Base-by-base conservation (phyloP, 1,284 basidiomycete species). In the Agaricales sp. region DNA sequence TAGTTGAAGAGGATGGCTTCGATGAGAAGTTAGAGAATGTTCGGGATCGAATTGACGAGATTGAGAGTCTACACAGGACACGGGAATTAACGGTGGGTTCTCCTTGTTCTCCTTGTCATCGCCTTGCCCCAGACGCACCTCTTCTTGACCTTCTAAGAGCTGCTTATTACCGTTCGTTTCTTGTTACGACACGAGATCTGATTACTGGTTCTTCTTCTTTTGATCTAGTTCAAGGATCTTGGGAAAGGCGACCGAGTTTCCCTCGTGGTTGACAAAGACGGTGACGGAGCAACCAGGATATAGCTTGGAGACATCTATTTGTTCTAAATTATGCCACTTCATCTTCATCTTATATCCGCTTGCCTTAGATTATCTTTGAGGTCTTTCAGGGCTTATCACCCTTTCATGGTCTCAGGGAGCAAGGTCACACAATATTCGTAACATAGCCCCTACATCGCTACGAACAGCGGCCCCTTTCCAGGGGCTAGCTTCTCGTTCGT, bases 21-120 rank as follows among this genome's bases (percentile, higher is more conserved):
- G 79, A 90, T 51, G 78, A 86, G 23, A 59, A 80, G 46, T 71
- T 92, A 13, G 75, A 87, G 49, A 69, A 69, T 51, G 87, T 90
- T 21, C 72, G 82, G 46, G 75, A 77, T 55, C 73, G 87, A 24
- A 79, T 92, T 26, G 87, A 77, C 57, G 81, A 82, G 63, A 85
- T 85, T 52, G 82, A 85, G 63, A 81, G 78, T 58, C 58, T 85
- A 53, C 82, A 83, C 57, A 68, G 81, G 49, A 84, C 81, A n/a
- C 65, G 81, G 51, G 82, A 86, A 60, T 62, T 86, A 52, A 84
- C 80, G 50, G 82, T 85, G 58, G 46, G 39, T 41, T 8, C n/a
- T 41, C 6, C 14, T 30, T 30, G 6, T 30, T 14, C 14, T 14
- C 14, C 26, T 30, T 6, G 14, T 6, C 26, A 30, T 30, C 14